A percentile compares a stretch with the other conserved stretches of the same genome.
Conservation (phyloP, 2,329 filamentous ascomycete species). For the Pseudogymnoascus sp. region DNA sequence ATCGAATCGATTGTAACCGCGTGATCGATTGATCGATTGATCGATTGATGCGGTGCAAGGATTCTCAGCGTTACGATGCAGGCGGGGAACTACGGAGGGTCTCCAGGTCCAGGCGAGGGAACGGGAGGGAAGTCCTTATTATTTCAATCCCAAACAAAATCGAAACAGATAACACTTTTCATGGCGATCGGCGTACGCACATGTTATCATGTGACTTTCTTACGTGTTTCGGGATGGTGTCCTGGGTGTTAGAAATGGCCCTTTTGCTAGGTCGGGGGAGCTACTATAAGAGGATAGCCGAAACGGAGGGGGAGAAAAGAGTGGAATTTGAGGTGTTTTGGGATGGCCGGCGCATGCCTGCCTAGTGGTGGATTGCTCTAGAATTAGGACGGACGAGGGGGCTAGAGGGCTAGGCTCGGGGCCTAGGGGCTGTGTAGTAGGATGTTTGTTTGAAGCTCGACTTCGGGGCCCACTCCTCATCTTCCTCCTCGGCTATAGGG, state of each 20-base stretch:
- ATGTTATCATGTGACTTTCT: slow-evolving; percentile 2
- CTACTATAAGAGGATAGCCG: background rate
- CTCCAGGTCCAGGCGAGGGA: background rate
- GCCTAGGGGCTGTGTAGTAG: background rate
- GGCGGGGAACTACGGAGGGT: background rate
- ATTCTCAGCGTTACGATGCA: background rate
- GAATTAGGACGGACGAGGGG: background rate
- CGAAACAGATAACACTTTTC: background rate
- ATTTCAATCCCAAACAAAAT: background rate
- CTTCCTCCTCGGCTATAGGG: background rate
- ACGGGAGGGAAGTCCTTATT: background rate
- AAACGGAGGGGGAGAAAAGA: background rate
- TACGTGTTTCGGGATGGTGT: background rate
- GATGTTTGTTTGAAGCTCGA: background rate
- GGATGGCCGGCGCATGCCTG: background rate
- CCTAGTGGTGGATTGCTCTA: background rate
- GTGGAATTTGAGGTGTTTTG: background rate
- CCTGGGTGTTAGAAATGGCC: background rate
- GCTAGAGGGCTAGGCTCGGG: background rate
- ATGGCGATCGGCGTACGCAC: background rate
- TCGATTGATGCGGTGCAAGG: background rate
- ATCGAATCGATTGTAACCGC: background rate
- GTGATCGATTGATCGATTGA: background rate
- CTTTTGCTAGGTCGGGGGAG: too few relatives aligned
- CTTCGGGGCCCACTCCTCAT: background rate